Base-by-base conservation (phyloP, 2,329 filamentous ascomycete species). In the Raffaelea albimanens region DNA sequence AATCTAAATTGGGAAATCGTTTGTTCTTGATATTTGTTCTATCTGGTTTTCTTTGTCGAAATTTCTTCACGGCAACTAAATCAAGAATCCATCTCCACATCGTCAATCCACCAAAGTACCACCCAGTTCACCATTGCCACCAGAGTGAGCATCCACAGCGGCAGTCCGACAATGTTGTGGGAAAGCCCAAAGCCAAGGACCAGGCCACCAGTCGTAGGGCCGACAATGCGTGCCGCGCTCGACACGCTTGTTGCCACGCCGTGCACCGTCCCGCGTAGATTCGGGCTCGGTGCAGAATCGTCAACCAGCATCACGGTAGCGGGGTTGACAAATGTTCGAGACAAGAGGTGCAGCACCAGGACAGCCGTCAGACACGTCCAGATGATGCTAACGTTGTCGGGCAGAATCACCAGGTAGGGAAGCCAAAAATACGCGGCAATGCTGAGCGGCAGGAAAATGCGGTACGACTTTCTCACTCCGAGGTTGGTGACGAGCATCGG, bases 281-380 rank as follows among this genome's bases (percentile, higher is more conserved):
- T 13, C 11, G 43, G 33, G 4, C 20, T 38, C 14, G 43, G 43
- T 22, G 43, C 43, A 10, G 19, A 38, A 21, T 45, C 31, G 33
- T 45, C 39, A 21, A 45, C 43, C 9, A 45, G 33, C 33, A 45
- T 45, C 33, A 39, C 39, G 3, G 43, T 45, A 18, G 43, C 43
- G 8, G 43, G 43, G 22, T 45, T 45, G 20, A 45, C 43, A 25
- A 45, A 45, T 10, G 43, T 45, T 4, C 43, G 20, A 3, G 43
- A 45, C 20, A 45, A 22, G 10, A 45, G 31, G 14, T 45, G 43
- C 43, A 45, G 36, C 13, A 10, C 5, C 13, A 45, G 43, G 23
- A 45, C 43, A 14, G 34, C 33, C 20, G 43, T 18, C 3, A 45
- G 20, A 16, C 43, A 45, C 19, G 31, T 25, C 43, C 43, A 45